A percentile compares a stretch with the other conserved stretches of the same genome.
Conservation (phyloP, 1,139 yeast species). For the Sugiyamaella japonica region DNA sequence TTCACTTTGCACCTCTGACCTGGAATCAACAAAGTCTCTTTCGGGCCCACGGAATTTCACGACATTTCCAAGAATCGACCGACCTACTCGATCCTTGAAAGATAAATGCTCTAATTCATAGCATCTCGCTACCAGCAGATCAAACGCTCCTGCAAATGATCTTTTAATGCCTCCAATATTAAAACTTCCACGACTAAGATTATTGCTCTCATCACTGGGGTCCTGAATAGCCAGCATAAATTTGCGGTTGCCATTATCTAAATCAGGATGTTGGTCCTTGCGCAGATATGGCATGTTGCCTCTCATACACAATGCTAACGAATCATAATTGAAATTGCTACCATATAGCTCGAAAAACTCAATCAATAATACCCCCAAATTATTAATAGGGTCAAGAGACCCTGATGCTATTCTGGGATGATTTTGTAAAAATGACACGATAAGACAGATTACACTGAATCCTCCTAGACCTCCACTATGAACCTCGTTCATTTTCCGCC, state of each 20-base stretch:
- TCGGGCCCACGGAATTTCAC: conserved; percentile 73
- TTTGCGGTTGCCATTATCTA: conserved; percentile 54
- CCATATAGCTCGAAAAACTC: conserved; percentile 98
- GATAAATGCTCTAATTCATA: conserved; percentile 52
- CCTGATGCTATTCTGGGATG: conserved; percentile 78
- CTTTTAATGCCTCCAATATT: conserved; percentile 78
- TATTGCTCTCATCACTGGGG: conserved; percentile 80
- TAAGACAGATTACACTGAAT: conserved; percentile 83
- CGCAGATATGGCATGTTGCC: conserved; percentile 54
- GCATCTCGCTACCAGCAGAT: conserved; percentile 52
- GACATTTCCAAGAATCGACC: conserved; percentile 77
- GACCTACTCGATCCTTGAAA: conserved; percentile 66
- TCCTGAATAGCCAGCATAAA: conserved; percentile 83
- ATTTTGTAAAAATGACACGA: conserved; percentile 69
- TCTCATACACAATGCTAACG: conserved; percentile 49
- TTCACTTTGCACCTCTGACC: conserved; percentile 35
- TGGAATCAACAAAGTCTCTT: conserved; percentile 78
- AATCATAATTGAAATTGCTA: conserved; percentile 82
- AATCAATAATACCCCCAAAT: conserved; percentile 82
- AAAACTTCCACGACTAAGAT: conserved; percentile 83
- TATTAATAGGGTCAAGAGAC: conserved; percentile 66
- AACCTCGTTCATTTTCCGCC: conserved; percentile 83
- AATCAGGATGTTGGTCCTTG: conserved; percentile 55
- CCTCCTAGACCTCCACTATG: conserved; percentile 97
- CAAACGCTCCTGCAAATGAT: conserved; percentile 91